These are phyloP conservation scores for Salvia sclarea DNA, from an alignment of 305 asterid genomes.

Conservation along the genomic window DNA sequence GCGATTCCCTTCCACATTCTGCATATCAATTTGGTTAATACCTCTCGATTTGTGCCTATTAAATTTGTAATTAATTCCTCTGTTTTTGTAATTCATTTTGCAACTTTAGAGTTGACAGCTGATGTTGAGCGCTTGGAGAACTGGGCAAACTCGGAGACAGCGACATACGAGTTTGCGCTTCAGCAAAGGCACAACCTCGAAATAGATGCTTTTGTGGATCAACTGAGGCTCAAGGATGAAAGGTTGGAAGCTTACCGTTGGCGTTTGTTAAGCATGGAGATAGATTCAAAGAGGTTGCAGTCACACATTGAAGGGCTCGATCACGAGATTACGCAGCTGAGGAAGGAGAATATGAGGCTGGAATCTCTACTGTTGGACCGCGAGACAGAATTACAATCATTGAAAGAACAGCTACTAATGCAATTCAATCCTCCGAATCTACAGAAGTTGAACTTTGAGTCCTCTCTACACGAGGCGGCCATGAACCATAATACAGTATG, in stretches of 20 bases:
- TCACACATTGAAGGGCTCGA: conserved; percentile 61
- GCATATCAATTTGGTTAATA: too few species aligned
- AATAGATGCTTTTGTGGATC: conserved; percentile 84
- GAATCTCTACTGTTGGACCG: conserved; percentile 54
- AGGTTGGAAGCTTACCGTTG: conserved; percentile 68
- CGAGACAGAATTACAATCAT: conserved; percentile 61
- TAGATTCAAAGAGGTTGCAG: conserved; percentile 71
- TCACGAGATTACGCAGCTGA: conserved; percentile 52
- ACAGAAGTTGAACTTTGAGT: conserved; percentile 49
- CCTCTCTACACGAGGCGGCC: conserved; percentile 43
- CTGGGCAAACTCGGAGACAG: conserved; percentile 57
- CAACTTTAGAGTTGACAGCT: conserved; percentile 35
- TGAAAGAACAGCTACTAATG: conserved; percentile 57
- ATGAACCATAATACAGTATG: conserved; percentile 48
- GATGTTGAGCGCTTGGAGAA: conserved; percentile 53
- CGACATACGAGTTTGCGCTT: conserved; percentile 41
- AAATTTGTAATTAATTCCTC: neutral
- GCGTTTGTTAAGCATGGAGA: conserved; percentile 77
- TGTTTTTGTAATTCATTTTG: neutral
- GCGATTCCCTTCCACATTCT: too few species aligned
- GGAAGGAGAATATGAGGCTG: conserved; percentile 62
- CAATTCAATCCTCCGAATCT: conserved; percentile 52
- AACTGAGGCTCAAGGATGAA: conserved; percentile 74
- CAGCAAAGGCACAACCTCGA: conserved; percentile 68
- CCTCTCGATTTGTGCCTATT: conserved; percentile 3